Percentiles rank a stretch among this genome's conserved stretches.
phyloP scores from a whole-genome alignment of 1,284 basidiomycete genomes.

The Meripilus lineatus region DNA sequence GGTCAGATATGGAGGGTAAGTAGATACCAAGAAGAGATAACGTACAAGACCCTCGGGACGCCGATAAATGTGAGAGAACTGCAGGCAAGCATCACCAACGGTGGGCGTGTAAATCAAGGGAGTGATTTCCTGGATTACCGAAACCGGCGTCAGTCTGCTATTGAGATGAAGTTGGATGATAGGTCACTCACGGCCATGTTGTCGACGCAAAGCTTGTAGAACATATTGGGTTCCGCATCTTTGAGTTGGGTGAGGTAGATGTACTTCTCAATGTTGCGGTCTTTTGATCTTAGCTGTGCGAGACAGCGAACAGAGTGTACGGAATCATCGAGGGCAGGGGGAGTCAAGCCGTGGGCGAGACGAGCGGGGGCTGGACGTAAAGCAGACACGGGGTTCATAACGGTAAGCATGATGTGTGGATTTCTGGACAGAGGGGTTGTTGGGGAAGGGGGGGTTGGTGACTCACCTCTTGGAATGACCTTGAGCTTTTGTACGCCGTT shows the following conservation, averaged over 20 bases:
- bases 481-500: constrained; percentile 66
- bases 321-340: constrained; percentile 51
- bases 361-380: constrained; percentile 44
- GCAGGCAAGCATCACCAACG: constrained; percentile 88
- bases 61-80: constrained; percentile 80
- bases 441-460: neutral
- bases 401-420: constrained; percentile 14
- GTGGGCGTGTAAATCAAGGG: constrained; percentile 91
- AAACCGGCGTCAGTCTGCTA: too few relatives aligned
- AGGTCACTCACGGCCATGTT: constrained; percentile 51
- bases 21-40: constrained; percentile 13
- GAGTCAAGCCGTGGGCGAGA: constrained; percentile 55
- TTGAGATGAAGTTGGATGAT: neutral
- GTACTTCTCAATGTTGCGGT: constrained; percentile 74
- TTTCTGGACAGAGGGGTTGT: constrained; percentile 9
- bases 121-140: constrained; percentile 53
- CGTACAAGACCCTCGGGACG: constrained; percentile 74
- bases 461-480: constrained; percentile 52
- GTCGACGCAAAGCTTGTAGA: constrained; percentile 66
- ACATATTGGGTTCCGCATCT: constrained; percentile 65
- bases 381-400: constrained; percentile 5
- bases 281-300: constrained; percentile 69
- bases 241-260: constrained; percentile 77
- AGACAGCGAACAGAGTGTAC: constrained; percentile 61
- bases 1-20: constrained; percentile 12